These are phyloP conservation scores for Saccharomycopsis oosterbeekiorum DNA, from an alignment of 805 yeast species.

Conservation along the genomic window DNA sequence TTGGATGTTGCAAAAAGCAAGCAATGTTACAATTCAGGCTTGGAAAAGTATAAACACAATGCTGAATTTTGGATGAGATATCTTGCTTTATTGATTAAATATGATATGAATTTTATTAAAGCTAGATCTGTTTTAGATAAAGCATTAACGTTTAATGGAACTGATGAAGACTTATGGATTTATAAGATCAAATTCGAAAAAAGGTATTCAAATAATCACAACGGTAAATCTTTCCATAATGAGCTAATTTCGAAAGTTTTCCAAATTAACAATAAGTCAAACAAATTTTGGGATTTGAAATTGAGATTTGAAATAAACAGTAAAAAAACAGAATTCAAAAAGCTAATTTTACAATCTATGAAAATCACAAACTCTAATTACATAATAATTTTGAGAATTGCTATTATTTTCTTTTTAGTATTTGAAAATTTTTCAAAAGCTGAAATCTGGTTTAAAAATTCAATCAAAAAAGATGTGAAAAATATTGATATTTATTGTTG, in stretches of 20 bases:
- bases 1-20: conserved; percentile 33
- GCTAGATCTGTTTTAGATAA: conserved; percentile 69
- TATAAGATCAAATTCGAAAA: conserved; percentile 52
- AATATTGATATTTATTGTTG: conserved; percentile 77
- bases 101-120: conserved; percentile 28
- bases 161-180: conserved; percentile 44
- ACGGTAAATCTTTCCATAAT: conserved; percentile 32
- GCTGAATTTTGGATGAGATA: conserved; percentile 45
- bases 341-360: conserved; percentile 61
- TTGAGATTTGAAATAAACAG: conserved; percentile 34
- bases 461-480: conserved; percentile 42
- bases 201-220: conserved; percentile 35
- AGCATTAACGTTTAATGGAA: conserved; percentile 45
- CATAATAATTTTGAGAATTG: conserved; percentile 51
- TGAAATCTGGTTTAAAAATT: conserved; percentile 63
- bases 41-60: conserved; percentile 35
- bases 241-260: conserved; percentile 49
- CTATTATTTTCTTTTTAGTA: conserved; percentile 48
- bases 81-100: conserved; percentile 31
- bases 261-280: conserved; percentile 45
- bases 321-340: conserved; percentile 43
- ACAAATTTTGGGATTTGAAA: conserved; percentile 57
- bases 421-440: conserved; percentile 59
- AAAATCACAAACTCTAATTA: conserved; percentile 53
- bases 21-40: conserved; percentile 39